Evolutionary conservation across 148 eudicot genomes (phyloP), one percentile per base, ranked within the genome.

Genomic region (Vaccinium vitisidaea): DNA sequence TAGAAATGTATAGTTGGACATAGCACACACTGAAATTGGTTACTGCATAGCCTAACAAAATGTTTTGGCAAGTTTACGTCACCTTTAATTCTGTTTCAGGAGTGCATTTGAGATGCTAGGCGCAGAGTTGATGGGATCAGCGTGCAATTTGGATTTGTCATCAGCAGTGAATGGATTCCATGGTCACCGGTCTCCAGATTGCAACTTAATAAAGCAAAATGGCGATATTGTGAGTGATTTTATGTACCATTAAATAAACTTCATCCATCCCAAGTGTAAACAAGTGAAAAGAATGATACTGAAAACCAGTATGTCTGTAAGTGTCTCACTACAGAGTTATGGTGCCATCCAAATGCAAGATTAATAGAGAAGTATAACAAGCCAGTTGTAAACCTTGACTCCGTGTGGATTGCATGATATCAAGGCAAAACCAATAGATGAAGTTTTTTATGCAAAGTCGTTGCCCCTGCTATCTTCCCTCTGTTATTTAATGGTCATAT

Each of bases 31-130:
- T 32, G 27, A 63, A 63, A 63, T 63, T 67, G 73, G 2, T 16
- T 36, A 73, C 12, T 73, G 49, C 11, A 8, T 32, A 73, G 76
- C 76, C 16, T 32, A 73, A 73, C 75, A 73, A 16, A 67, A 67
- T 67, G 39, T 67, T 67, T 27, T 67, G 73, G 73, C 27, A 27
- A 27, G 6, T 67, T 67, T 67, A 61, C 75, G 48, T 23, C 4
- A n/a, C 43, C 7, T 61, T 32, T 69, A 67, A 54, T 80, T 81
- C 8, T 80, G 63, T 70, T 90, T 46, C 92, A 97, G 99, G 94
- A 91, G 95, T 90, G 98, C 99, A 82, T 90, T 95, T 90, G 99
- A 95, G 88, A 85, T 89, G 43, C 89, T 94, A 77, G 95, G 91
- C 90, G 88, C 93, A 69, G 99, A 97, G 85, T 86, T 86, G 25